These are phyloP conservation scores for Talaromyces funiculosus DNA, from an alignment of 2,329 filamentous ascomycete species.

Conservation along the genomic window DNA sequence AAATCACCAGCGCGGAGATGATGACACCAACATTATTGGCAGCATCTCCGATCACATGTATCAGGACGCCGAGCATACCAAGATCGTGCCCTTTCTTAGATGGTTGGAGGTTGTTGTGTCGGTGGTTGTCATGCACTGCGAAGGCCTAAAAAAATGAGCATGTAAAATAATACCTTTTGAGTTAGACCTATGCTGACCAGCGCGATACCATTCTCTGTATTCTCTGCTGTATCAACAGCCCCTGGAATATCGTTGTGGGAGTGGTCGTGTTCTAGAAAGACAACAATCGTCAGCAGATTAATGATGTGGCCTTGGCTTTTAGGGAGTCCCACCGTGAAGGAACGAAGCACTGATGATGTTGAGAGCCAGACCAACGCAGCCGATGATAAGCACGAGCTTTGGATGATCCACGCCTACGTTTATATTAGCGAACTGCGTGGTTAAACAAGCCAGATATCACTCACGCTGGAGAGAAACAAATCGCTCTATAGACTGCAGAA, in stretches of 20 bases:
- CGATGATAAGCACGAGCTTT: slow-evolving; percentile 62
- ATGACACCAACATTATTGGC: slow-evolving; percentile 74
- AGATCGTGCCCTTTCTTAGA: slow-evolving; percentile 44
- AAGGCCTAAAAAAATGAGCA: not conserved
- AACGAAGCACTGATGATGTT: slow-evolving; percentile 64
- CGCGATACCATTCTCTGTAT: not conserved
- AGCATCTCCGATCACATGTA: slow-evolving; percentile 68
- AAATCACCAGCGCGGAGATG: slow-evolving; percentile 62
- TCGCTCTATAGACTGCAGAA: slow-evolving; percentile 66
- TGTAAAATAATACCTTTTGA: not conserved
- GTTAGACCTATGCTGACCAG: not conserved
- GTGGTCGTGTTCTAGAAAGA: not conserved
- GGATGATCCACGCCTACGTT: slow-evolving; percentile 58
- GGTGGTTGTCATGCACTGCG: slow-evolving; percentile 1
- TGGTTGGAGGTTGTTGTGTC: slow-evolving; percentile 4
- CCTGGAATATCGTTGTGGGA: not conserved
- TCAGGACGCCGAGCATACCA: slow-evolving; percentile 65
- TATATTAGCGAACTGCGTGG: slow-evolving; percentile 5
- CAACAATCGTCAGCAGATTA: not conserved
- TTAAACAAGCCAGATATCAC: not conserved
- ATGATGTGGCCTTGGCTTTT: not conserved
- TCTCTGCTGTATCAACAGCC: not conserved
- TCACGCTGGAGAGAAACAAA: slow-evolving; percentile 13
- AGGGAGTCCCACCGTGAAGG: slow-evolving; percentile 51
- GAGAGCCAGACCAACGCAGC: slow-evolving; percentile 59